Conservation (phyloP, 2,329 filamentous ascomycete genomes). For the Xylaria digitata region DNA sequence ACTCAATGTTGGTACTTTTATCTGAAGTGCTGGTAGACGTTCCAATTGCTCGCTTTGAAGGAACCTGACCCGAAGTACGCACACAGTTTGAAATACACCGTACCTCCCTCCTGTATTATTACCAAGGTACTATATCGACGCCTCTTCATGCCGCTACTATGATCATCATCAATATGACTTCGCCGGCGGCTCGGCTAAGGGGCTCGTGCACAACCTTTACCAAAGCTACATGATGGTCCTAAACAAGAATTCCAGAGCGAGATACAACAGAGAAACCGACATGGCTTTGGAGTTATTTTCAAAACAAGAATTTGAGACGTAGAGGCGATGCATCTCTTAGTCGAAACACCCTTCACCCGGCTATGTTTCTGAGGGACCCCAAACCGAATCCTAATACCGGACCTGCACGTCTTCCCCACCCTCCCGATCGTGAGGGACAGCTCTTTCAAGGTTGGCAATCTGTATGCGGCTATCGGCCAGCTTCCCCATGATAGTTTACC, state of each 20-base stretch:
- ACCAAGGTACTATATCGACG: not conserved
- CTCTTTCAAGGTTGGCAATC: constrained; percentile 25
- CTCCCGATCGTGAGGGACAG: constrained; percentile 38
- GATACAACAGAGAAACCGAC: not conserved
- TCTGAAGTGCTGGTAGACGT: no score
- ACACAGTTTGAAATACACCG: not conserved
- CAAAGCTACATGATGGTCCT: constrained; percentile 1
- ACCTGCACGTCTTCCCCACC: constrained; percentile 20
- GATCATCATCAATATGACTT: constrained; percentile 25
- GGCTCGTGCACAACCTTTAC: constrained; percentile 69
- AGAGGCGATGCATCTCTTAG: no score
- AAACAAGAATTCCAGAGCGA: not conserved
- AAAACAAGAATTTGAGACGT: not conserved
- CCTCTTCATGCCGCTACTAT: not conserved
- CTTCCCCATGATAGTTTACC: constrained; percentile 42
- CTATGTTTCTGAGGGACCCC: no score
- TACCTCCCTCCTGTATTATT: not conserved
- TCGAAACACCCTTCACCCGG: no score
- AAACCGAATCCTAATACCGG: not conserved
- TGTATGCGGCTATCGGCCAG: constrained; percentile 41
- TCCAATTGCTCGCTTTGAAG: constrained; percentile 3
- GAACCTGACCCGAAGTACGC: not conserved
- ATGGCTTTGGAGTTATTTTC: not conserved
- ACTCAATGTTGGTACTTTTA: no score
- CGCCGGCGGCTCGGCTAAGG: constrained; percentile 58